Conservation (phyloP, 306 rosid species). For the Hippophae gyantsensis region DNA sequence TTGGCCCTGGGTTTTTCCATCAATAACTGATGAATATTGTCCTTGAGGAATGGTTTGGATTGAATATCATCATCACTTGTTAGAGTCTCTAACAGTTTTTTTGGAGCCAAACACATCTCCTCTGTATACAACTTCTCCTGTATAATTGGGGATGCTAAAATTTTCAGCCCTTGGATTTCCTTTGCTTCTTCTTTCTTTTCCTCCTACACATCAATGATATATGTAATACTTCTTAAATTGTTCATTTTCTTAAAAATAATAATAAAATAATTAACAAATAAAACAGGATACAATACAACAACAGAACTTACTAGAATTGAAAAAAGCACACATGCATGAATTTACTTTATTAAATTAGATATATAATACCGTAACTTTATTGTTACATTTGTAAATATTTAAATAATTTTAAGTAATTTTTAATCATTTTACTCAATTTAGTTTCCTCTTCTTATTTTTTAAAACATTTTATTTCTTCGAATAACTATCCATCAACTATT, state of each 20-base stretch:
- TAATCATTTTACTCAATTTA: too few relatives aligned
- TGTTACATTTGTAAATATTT: too few relatives aligned
- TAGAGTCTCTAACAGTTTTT: slow-evolving; percentile 29
- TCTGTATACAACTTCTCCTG: slow-evolving; percentile 66
- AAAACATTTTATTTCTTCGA: too few relatives aligned
- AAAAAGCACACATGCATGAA: too few relatives aligned
- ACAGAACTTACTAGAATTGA: too few relatives aligned
- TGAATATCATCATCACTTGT: slow-evolving; percentile 20
- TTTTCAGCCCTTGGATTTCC: slow-evolving; percentile 21
- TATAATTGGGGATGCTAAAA: slow-evolving; percentile 34
- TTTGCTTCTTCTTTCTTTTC: slow-evolving; percentile 2
- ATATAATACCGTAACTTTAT: too few relatives aligned
- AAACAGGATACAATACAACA: not conserved
- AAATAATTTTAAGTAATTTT: too few relatives aligned
- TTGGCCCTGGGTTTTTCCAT: not conserved
- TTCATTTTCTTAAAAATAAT: not conserved
- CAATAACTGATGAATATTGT: slow-evolving; percentile 20
- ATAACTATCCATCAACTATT: too few relatives aligned
- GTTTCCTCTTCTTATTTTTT: too few relatives aligned
- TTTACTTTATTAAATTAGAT: too few relatives aligned
- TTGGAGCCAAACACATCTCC: slow-evolving; percentile 55
- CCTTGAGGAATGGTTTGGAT: slow-evolving; percentile 31
- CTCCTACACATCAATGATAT: slow-evolving; percentile 8
- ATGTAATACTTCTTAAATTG: not conserved
- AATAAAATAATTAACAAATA: not conserved